Evolutionary conservation across 1,284 basidiomycete species (phyloP), one percentile per base, ranked within the genome.

Genomic region (Cryptococcus maquisensis): DNA sequence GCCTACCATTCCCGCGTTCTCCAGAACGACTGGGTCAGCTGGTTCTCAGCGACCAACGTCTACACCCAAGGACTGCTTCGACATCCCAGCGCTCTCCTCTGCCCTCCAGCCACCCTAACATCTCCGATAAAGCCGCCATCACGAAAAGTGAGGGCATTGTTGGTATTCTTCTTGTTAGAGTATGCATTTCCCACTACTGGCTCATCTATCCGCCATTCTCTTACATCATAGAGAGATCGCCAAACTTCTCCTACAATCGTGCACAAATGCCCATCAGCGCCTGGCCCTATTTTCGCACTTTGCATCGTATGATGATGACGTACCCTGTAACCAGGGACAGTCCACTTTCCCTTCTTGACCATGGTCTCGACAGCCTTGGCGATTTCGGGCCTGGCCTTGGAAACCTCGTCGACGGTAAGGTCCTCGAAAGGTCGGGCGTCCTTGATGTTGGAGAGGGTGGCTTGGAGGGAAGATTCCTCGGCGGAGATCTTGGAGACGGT

Each of bases 291-390:
- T 10, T 12, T 20, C 28, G 15, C 18, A 49, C 40, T 12, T 26
- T 36, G 20, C 26, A 0, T 45, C 23, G 18, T 15, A 49, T 4
- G 39, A 42, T 12, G 1, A 28, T 10, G 44, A 23, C 83, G 65
- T 74, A 77, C 77, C 63, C 70, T 69, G 75, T 79, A 78, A 83
- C 90, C 90, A 68, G 93, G 92, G 55, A 96, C 91, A 72, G 87
- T 89, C 88, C 92, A 98, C 81, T 98, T 98, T 78, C 96, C 96
- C 82, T 98, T 96, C 84, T 90, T 87, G 70, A 98, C 78, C 93
- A 98, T 98, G 68, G 85, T 93, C 81, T 98, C 92, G 66, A 97
- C 90, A 47, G 90, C 86, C 79, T 96, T 86, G 50, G 82, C 79
- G 74, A 98, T 87, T 78, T 93, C 90, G 47, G 96, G 96, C 76